Evolutionary conservation across 306 rosid species (phyloP), one percentile per base, ranked within the genome.

Genomic region (Lathyrus tuberosus): DNA sequence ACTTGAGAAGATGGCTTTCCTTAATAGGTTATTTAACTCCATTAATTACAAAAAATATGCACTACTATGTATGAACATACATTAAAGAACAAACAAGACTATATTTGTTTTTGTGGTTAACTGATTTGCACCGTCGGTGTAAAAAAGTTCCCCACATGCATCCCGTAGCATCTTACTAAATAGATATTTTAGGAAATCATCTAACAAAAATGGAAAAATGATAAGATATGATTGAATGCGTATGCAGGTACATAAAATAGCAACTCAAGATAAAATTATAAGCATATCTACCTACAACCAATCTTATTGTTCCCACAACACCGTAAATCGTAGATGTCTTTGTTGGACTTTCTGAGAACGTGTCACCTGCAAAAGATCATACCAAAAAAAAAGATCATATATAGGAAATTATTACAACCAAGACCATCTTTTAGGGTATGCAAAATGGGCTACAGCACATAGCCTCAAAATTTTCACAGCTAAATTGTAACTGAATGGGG

Each of bases 251-350:
- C 28, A 37, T 11, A 61, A 14, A 12, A 41, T 74, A 42, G 18
- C 28, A 75, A 67, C 41, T 51, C 15, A 66, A 67, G 58, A 74
- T 58, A 64, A 28, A 53, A 69, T 73, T 48, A 12, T 11, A 44
- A 71, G 64, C 43, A 73, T 73, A 57, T 56, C 57, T 87, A 94
- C 99, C 99, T 73, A 85, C 77, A 56, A 94, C 82, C 83, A 94
- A 68, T 80, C 95, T 84, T 80, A 94, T 94, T 61, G 92, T 84
- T 76, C 99, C 96, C 65, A 80, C 87, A 66, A 94, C 87, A 24
- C 99, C 99, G 62, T 87, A 94, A 53, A 94, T 87, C n/a, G 88
- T 87, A 42, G 87, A 84, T 60, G 76, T 63, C 76, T 61, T 91
- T 31, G 82, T 61, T 3, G 99, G 94, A 63, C 40, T 81, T 64